Percentiles rank a stretch among this genome's conserved stretches.
Conservation (phyloP, 2,329 filamentous ascomycete genomes). For the Claviceps paspali region DNA sequence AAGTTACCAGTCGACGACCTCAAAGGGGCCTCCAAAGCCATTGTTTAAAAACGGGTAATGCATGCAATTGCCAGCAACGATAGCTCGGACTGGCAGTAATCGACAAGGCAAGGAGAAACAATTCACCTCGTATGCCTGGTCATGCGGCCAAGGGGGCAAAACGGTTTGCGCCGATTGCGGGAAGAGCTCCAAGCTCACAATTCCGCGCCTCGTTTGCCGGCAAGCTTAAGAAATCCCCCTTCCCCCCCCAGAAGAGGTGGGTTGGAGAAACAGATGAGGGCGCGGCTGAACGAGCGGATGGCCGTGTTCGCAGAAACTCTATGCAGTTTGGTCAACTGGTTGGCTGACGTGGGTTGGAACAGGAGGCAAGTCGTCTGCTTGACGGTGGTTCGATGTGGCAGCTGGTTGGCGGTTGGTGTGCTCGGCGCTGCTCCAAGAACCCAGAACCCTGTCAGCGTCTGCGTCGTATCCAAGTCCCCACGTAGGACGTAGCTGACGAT, state of each 20-base stretch:
- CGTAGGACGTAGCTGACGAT: too few species aligned
- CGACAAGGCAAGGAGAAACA: not conserved
- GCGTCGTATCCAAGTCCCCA: too few species aligned
- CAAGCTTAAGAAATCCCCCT: slow-evolving; percentile 11
- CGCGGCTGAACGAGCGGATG: slow-evolving; percentile 13
- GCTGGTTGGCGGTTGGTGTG: too few species aligned
- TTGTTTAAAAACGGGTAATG: slow-evolving; percentile 10
- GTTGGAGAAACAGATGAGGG: slow-evolving; percentile 6
- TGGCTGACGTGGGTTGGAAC: too few species aligned
- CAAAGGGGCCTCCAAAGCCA: slow-evolving; percentile 37
- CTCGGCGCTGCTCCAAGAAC: too few species aligned
- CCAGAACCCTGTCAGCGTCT: too few species aligned
- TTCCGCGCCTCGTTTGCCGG: slow-evolving; percentile 10
- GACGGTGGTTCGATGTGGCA: too few species aligned
- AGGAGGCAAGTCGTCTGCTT: too few species aligned
- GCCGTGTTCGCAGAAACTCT: too few species aligned
- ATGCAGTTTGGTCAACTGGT: too few species aligned
- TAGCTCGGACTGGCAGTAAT: not conserved
- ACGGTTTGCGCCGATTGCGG: slow-evolving; percentile 2
- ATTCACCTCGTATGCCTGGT: slow-evolving; percentile 1
- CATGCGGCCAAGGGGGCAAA: slow-evolving; percentile 1
- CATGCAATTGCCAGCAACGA: too few species aligned
- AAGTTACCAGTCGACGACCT: slow-evolving; percentile 42
- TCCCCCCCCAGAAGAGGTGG: slow-evolving; percentile 8
- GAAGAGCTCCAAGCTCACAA: slow-evolving; percentile 9